These are phyloP conservation scores for Breviolum minutum DNA, from an alignment of 73 alveolate species.

Conservation along the genomic window DNA sequence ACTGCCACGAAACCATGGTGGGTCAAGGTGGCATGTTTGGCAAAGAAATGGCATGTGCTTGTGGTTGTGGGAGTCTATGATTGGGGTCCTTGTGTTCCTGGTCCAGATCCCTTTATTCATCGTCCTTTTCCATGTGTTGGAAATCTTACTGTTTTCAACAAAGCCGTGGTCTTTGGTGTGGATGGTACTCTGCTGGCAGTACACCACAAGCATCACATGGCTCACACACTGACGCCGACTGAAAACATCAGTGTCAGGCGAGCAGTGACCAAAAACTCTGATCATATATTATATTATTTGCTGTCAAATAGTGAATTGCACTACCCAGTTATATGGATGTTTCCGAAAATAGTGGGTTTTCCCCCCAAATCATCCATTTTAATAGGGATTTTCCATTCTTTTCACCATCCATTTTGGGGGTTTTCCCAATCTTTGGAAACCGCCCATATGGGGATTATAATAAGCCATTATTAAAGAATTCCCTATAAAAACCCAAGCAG, in stretches of 20 bases:
- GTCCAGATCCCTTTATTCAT: slow-evolving; percentile 24
- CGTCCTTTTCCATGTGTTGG: slow-evolving; percentile 28
- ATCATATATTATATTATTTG: no score
- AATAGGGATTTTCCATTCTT: no score
- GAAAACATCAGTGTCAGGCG: background rate
- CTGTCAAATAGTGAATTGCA: no score
- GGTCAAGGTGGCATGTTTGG: slow-evolving; percentile 10
- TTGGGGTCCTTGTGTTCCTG: slow-evolving; percentile 15
- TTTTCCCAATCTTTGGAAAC: no score
- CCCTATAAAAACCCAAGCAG: no score
- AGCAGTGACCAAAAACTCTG: background rate
- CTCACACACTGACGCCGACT: background rate
- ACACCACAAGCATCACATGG: slow-evolving; percentile 56
- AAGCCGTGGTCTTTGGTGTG: slow-evolving; percentile 1
- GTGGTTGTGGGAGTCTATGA: slow-evolving; percentile 44
- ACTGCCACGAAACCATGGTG: background rate
- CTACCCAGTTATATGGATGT: no score
- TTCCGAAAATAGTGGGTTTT: no score
- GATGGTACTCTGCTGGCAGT: slow-evolving; percentile 46
- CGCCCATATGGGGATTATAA: no score
- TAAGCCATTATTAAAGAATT: no score
- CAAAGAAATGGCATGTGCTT: background rate
- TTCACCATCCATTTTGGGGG: no score
- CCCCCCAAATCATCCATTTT: no score
- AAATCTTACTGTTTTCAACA: slow-evolving; percentile 25